Evolutionary conservation across 2,329 filamentous ascomycete species (phyloP).

Genomic region (Stemphylium beticola): DNA sequence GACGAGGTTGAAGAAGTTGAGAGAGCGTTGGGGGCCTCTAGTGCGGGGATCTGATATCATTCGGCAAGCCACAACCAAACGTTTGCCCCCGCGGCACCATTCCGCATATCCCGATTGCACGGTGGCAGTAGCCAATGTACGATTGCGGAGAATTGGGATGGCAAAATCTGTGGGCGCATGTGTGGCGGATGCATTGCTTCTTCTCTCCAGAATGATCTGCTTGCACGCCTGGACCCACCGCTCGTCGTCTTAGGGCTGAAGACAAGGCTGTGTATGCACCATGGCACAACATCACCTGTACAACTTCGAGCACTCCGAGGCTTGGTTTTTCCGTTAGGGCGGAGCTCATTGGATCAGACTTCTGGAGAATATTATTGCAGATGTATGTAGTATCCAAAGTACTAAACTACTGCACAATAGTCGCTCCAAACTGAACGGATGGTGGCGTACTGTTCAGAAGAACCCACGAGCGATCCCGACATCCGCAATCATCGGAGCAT

Average conservation of each 20-base stretch:
- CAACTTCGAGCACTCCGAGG: background rate
- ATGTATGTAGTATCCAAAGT: background rate
- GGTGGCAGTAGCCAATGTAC: background rate
- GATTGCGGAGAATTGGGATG: background rate
- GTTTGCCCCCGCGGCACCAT: background rate
- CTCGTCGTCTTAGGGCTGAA: slow-evolving; percentile 8
- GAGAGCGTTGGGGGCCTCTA: background rate
- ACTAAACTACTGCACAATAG: background rate
- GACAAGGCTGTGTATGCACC: slow-evolving; percentile 6
- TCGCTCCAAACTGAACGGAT: background rate
- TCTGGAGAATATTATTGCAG: background rate
- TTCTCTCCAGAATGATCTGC: background rate
- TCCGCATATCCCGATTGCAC: background rate
- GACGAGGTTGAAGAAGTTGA: slow-evolving; percentile 1
- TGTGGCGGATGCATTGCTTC: background rate
- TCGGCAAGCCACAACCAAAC: background rate
- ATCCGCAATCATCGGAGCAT: background rate
- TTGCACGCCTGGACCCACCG: slow-evolving; percentile 1
- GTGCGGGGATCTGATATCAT: background rate
- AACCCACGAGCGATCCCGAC: background rate
- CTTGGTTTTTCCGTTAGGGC: background rate
- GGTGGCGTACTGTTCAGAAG: background rate
- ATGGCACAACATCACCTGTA: slow-evolving; percentile 10
- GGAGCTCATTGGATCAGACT: too few species aligned
- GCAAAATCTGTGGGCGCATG: background rate